Conservation (phyloP, 495 filamentous ascomycete species). For the Xylaria longipes region DNA sequence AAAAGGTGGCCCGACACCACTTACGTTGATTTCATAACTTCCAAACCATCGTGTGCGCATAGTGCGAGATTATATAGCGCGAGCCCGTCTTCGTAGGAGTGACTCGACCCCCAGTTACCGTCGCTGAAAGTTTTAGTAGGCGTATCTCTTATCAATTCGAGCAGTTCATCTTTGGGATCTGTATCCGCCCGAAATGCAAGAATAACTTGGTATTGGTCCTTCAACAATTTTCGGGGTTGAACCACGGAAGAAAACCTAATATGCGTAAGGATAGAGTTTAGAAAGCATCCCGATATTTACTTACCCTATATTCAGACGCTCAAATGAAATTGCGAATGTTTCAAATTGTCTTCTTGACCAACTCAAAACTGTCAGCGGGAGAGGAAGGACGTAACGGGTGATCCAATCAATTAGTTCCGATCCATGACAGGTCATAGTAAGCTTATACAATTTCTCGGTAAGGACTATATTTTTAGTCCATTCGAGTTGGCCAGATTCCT, state of each 20-base stretch:
- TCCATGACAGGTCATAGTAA: neutral
- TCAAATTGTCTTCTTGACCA: constrained; percentile 7
- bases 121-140: neutral
- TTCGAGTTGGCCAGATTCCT: no score
- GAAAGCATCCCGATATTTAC: neutral
- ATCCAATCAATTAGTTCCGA: neutral
- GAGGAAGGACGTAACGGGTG: neutral
- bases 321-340: neutral
- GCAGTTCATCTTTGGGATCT: neutral
- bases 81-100: constrained; percentile 3
- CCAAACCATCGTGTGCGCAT: neutral
- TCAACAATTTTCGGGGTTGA: neutral
- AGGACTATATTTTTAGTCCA: neutral
- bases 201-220: neutral
- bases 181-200: neutral
- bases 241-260: neutral
- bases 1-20: neutral
- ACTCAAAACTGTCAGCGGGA: neutral
- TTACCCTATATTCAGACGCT: neutral
- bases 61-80: neutral
- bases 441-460: neutral
- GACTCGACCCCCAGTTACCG: neutral
- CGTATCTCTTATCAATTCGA: neutral
- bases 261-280: neutral
- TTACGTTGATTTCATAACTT: neutral